Conservation (phyloP, 371 early-diverging fungal species). For the Circinella minor region DNA sequence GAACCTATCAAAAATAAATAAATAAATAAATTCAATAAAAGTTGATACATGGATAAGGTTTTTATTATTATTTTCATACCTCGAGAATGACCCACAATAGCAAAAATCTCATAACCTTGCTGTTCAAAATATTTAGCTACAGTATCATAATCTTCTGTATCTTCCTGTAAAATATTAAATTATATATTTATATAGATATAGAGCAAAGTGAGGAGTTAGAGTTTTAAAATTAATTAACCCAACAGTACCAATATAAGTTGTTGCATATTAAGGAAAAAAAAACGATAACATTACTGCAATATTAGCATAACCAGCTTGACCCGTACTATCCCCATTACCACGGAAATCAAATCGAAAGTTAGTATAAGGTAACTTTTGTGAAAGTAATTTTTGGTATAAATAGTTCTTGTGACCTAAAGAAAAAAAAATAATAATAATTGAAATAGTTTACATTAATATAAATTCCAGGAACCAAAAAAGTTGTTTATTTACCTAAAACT, state of each 20-base stretch:
- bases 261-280: not conserved
- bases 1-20: constrained; percentile 51
- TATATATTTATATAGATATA: no score
- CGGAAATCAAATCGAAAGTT: constrained; percentile 66
- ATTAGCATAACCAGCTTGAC: constrained; percentile 56
- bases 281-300: constrained; percentile 35
- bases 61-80: constrained; percentile 30
- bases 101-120: constrained; percentile 61
- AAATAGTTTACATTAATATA: no score
- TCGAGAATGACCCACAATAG: constrained; percentile 61
- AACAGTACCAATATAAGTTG: no score
- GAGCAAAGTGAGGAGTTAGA: no score
- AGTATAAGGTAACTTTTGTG: constrained; percentile 54
- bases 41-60: no score
- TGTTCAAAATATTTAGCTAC: constrained; percentile 58
- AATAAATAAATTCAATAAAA: no score
- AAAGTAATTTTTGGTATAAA: constrained; percentile 60
- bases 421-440: not conserved
- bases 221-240: no score
- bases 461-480: not conserved
- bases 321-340: constrained; percentile 65
- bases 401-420: constrained; percentile 64
- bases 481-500: constrained; percentile 31
- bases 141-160: constrained; percentile 58
- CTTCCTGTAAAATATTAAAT: constrained; percentile 41